Evolutionary conservation across 2,329 filamentous ascomycete genomes (phyloP), one percentile per base, ranked within the genome.

Genomic region (Cordyceps cicadae): DNA sequence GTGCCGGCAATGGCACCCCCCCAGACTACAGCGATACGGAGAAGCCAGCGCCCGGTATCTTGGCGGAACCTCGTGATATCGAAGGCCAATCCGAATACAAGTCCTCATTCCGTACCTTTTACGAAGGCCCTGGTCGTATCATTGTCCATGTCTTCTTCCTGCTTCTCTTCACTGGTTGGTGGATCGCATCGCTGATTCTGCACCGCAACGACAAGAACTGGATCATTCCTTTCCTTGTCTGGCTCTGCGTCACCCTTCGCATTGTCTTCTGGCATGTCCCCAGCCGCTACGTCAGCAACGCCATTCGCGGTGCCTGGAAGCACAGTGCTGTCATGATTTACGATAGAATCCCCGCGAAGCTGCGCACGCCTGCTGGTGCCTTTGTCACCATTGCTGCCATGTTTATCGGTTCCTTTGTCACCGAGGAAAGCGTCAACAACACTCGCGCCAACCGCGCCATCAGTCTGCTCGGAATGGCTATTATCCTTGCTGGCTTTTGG

Each of bases 211-310:
- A 91, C 68, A 80, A 79, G 74, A 90, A 90, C 69, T 96, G 91
- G 91, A 74, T 95, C 61, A 83, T 92, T 54, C 91, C 92, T 0
- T 94, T 95, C 74, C 79, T 96, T 55, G 70, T 96, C 52, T 96
- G 87, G 79, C 82, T 96, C 51, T 81, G 78, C 65, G 86, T 95
- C 67, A 84, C 83, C 12, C 77, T 94, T 55, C 87, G 92, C 39
- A 72, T 96, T 54, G 65, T 95, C 70, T 88, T 87, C 70, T 84
- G 89, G 74, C 86, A 90, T 70, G 75, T 93, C 3, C 86, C 89
- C 1, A 83, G 87, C 66, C 81, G 81, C 46, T 77, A 88, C 65
- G 74, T 92, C 65, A 86, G 84, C 63, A 81, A 76, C 63, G 87
- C 88, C 2, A 83, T 90, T 74, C 81, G 83, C 66, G 84, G 78